These are phyloP conservation scores for Fraxinus latifolia DNA, from an alignment of 305 asterid species.

Conservation along the genomic window DNA sequence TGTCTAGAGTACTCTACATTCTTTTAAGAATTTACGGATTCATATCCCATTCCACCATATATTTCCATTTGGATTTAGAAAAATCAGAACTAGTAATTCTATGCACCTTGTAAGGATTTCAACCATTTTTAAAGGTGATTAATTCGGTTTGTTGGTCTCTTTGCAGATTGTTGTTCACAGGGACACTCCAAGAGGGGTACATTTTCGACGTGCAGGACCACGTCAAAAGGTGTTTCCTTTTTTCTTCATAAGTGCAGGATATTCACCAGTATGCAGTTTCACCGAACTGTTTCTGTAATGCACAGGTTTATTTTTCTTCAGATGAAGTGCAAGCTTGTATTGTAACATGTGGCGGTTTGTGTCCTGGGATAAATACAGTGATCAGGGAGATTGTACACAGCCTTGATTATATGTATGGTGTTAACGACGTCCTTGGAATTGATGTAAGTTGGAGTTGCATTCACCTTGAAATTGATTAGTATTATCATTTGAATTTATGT, in stretches of 20 bases:
- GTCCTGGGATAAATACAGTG: conserved; percentile 80
- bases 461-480: conserved; percentile 2
- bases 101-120: neutral
- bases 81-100: neutral
- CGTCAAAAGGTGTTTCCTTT: conserved; percentile 61
- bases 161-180: conserved; percentile 69
- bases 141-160: conserved; percentile 16
- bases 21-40: neutral
- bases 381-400: conserved; percentile 74
- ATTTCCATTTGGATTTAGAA: neutral
- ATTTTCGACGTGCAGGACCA: conserved; percentile 94
- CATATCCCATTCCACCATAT: neutral
- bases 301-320: conserved; percentile 61
- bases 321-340: conserved; percentile 72
- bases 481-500: conserved; percentile 11
- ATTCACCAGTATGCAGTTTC: neutral
- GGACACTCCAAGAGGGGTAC: conserved; percentile 78
- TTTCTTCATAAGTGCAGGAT: conserved; percentile 14
- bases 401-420: conserved; percentile 74
- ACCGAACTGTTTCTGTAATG: conserved; percentile 21
- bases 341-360: conserved; percentile 80
- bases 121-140: conserved; percentile 16
- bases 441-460: conserved; percentile 46
- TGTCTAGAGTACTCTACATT: neutral
- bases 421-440: conserved; percentile 60